Percentiles rank a stretch among this genome's conserved stretches.
phyloP scores from a whole-genome alignment of 495 filamentous ascomycete genomes.

The Staphylotrichum longicolle region DNA sequence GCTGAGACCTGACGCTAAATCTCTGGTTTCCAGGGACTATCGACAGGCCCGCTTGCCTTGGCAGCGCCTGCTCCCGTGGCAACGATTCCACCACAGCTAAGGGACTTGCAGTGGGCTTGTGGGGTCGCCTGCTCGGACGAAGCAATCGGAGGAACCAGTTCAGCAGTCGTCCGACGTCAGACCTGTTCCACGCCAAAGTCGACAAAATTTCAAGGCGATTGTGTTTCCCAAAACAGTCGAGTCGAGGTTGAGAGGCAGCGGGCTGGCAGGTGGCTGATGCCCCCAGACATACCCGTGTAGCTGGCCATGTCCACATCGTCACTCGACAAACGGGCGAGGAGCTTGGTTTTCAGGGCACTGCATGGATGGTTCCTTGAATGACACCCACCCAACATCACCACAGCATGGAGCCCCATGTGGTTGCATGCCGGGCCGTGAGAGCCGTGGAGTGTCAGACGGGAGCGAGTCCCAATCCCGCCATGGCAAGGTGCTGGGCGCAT shows the following conservation, averaged over 20 bases:
- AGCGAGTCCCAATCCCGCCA: neutral
- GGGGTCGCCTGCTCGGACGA: neutral
- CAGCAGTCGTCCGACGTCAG: constrained; percentile 12
- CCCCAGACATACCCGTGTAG: neutral
- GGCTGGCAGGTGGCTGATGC: neutral
- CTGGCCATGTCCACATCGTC: neutral
- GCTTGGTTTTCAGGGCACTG: neutral
- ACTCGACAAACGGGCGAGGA: neutral
- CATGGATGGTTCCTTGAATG: neutral
- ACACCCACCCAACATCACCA: neutral
- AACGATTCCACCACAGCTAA: constrained; percentile 1
- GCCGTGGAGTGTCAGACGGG: constrained; percentile 21
- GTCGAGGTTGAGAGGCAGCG: neutral
- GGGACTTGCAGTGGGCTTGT: neutral
- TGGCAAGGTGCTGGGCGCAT: constrained; percentile 1
- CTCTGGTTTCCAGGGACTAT: neutral
- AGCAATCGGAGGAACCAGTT: neutral
- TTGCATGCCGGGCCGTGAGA: constrained; percentile 20
- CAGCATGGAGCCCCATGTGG: constrained; percentile 8
- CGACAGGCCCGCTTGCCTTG: neutral
- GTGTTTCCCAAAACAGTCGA: neutral
- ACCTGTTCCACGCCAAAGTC: neutral
- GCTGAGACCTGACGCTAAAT: neutral
- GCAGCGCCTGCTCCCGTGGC: neutral
- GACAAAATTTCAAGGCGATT: neutral